Base-by-base conservation (phyloP, 78 protist species). In the Dictyostelium firmibasis region DNA sequence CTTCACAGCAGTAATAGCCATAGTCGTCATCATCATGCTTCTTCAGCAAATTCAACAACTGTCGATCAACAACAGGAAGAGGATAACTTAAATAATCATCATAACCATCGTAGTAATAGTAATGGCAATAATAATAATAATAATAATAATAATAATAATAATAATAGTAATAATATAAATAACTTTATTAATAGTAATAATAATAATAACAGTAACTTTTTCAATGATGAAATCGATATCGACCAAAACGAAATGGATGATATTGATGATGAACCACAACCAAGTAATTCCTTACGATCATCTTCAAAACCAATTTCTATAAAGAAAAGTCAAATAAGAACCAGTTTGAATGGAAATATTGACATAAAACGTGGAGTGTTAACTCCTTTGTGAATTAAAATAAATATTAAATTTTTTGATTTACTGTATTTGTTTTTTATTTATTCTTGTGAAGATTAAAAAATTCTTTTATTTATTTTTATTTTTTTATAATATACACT, bases 251-350 rank as follows among this genome's bases (percentile, higher is more conserved):
- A 62, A 62, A n/a, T n/a, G 25, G 35, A 62, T 62, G 72, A 62
- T 62, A n/a, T 8, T 62, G 9, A 62, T 25, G 72, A 69, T 29
- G 33, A 25, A 14, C 41, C 18, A 62, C 72, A 27, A 67, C 16
- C 23, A 27, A 27, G 9, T 3, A 69, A 29, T 10, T 69, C 33
- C 14, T 29, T 31, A 69, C 16, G 33, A 31, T 29, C 77, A 69
- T 29, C 77, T 27, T 75, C 92, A n/a, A 35, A 77, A 33, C 92
- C 92, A 47, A 85, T 85, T 20, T 35, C 83, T 1, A 85, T 85
- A 20, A 85, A 85, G 75, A 75, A 72, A 75, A 60, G 75, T 70
- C 74, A 72, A 85, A 16, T 85, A 31, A 35, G 92, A 53, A 44
- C 92, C 8, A 72, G 83, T 27, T 74, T 85, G 16, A 85, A 85